Base-by-base conservation (phyloP, 1,284 basidiomycete species). In the Rhodotorula sp. region DNA sequence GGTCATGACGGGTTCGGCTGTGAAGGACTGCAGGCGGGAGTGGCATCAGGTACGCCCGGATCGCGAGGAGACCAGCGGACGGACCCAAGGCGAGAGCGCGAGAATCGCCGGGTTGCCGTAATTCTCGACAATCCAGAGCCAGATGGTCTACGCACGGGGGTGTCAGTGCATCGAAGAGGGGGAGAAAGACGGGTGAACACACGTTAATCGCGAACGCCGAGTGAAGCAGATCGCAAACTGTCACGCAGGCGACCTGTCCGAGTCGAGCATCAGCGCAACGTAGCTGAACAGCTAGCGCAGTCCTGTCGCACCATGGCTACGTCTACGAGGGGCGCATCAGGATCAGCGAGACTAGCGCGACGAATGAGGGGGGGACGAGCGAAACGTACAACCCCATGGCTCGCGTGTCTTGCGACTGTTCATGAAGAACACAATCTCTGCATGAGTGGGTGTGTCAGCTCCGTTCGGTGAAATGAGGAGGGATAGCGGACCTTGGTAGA, bases 1-100 rank as follows among this genome's bases (percentile, higher is more conserved):
- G 8, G 70, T 67, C 54, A 71, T 51, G 32, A 50, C 41, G 13
- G 70, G 70, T n/a, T 67, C 66, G 32, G 60, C 62, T 21, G 63
- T 64, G 59, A 67, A 71, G 1, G 70, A 67, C 58, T 65, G 56
- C 6, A 2, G 17, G 21, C 19, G 25, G 2, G 1, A 2, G 56
- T 32, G 39, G 15, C 1, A 32, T 19, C 6, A 9, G 32, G 27
- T 8, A 12, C 9, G 34, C n/a, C 0, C 34, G n/a, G 37, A 5
- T 4, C 5, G 46, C 27, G 34, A 10, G 46, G 1, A 21, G 34
- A 39, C 3, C 29, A 50, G 22, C 8, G 5, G n/a, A 64, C 63
- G 53, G 17, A 64, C 63, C 64, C 65, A 71, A 0, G 69, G 69
- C 32, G 69, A 67, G 27, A 56, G 36, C 3, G 65, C 61, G 56